Evolutionary conservation across 805 yeast genomes (phyloP), one percentile per base, ranked within the genome.

Genomic region (Candida broadrunensis): DNA sequence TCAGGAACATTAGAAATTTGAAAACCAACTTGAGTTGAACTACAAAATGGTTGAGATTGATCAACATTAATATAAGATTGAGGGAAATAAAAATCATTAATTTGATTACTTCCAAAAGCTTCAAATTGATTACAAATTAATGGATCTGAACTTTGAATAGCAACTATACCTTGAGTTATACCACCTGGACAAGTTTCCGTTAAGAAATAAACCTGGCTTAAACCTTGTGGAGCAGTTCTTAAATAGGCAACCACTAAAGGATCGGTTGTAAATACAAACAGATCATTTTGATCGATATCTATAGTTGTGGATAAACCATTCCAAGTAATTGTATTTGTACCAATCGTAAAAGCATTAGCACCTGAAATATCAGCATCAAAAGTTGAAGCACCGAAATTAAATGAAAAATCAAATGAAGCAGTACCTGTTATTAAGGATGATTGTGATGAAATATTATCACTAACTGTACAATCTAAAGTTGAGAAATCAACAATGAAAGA

Each of bases 381-480:
- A 16, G 45, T 45, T 2, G 53, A 49, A 16, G 44, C 37, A 37
- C 58, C 59, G 23, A 44, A 38, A 37, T 49, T 52, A 41, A 61
- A 61, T 6, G 58, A 31, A 23, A 60, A 29, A 5, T 61, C 59
- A 33, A 61, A 48, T 3, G 37, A 15, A n/a, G 51, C 41, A 4
- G 48, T 37, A 19, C 65, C 65, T 24, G 26, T 31, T 4, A 45
- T 58, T 11, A 18, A 18, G 12, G 50, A 42, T 1, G 49, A n/a
- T 14, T 14, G 14, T 15, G 32, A 29, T 1, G 18, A 27, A 6
- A 60, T 46, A 11, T 14, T 34, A 49, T 38, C 16, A 11, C 37
- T 11, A 30, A 40, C 40, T 5, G 49, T 47, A 51, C 65, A 60
- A 8, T 39, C 27, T 14, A 60, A 34, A 21, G 37, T 20, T 2